Conservation (phyloP, 2,329 filamentous ascomycete genomes). For the Amauroascus verrucosus region DNA sequence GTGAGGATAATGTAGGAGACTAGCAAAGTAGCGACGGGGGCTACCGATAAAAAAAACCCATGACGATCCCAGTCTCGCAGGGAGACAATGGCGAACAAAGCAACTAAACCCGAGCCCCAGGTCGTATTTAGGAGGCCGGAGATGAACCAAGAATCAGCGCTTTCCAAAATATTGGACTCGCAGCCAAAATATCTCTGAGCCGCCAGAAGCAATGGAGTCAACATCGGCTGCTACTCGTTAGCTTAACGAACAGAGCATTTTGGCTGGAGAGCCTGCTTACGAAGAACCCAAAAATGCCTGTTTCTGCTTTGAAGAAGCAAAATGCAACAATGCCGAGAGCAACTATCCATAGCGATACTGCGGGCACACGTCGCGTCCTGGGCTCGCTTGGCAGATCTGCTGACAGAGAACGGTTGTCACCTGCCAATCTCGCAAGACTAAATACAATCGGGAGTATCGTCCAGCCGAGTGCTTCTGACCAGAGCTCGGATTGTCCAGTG, state of each 20-base stretch:
- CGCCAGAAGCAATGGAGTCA: slow-evolving; percentile 26
- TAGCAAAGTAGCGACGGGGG: slow-evolving; percentile 25
- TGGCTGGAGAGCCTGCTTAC: neutral
- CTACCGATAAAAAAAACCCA: slow-evolving; percentile 19
- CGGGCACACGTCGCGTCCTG: neutral
- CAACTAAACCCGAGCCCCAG: slow-evolving; percentile 20
- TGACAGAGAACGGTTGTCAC: neutral
- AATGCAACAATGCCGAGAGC: neutral
- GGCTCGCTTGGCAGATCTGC: neutral
- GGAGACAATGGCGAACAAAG: slow-evolving; percentile 19
- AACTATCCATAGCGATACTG: slow-evolving; percentile 4
- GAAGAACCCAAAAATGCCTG: slow-evolving; percentile 6
- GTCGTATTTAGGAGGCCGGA: slow-evolving; percentile 17
- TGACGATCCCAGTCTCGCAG: slow-evolving; percentile 24
- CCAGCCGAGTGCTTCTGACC: slow-evolving; percentile 10
- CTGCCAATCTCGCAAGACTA: neutral
- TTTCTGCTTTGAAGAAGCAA: slow-evolving; percentile 11
- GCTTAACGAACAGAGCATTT: neutral
- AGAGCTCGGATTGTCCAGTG: slow-evolving; percentile 4
- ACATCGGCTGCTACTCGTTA: slow-evolving; percentile 21
- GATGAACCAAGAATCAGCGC: slow-evolving; percentile 12
- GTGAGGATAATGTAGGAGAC: slow-evolving; percentile 23
- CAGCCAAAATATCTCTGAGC: slow-evolving; percentile 19
- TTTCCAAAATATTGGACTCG: neutral
- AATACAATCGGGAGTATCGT: slow-evolving; percentile 4